Evolutionary conservation across 306 rosid genomes (phyloP).

Genomic region (Mimosa pudica): DNA sequence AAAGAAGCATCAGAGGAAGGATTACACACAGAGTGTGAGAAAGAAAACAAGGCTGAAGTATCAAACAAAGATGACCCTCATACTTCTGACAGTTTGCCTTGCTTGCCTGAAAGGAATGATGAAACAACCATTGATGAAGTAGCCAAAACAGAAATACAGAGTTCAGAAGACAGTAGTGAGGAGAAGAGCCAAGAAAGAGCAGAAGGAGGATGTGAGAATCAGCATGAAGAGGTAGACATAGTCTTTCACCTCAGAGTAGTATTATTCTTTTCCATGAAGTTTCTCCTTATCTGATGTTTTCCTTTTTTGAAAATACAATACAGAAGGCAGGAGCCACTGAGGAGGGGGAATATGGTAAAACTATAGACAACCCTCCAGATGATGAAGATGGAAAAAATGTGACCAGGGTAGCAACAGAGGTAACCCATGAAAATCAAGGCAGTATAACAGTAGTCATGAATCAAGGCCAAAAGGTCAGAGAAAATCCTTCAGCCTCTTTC

Average conservation of each 20-base stretch:
- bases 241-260: background rate
- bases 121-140: constrained; percentile 3
- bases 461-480: constrained; percentile 11
- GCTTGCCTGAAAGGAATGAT: background rate
- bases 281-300: background rate
- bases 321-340: constrained; percentile 12
- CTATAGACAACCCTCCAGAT: background rate
- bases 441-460: background rate
- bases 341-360: background rate
- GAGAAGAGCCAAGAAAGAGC: constrained; percentile 1
- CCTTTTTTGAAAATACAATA: background rate
- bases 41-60: constrained; percentile 8
- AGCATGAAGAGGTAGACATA: constrained; percentile 3
- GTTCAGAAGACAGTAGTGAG: background rate
- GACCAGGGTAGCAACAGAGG: background rate
- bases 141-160: constrained; percentile 1
- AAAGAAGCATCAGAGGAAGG: constrained; percentile 16
- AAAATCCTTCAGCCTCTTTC: background rate
- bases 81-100: constrained; percentile 1
- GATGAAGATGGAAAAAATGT: constrained; percentile 14
- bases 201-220: constrained; percentile 7
- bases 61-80: background rate
- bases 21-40: background rate
- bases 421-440: background rate
- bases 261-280: background rate